Conservation (phyloP, 345 rosid species). For the Brassica incana region DNA sequence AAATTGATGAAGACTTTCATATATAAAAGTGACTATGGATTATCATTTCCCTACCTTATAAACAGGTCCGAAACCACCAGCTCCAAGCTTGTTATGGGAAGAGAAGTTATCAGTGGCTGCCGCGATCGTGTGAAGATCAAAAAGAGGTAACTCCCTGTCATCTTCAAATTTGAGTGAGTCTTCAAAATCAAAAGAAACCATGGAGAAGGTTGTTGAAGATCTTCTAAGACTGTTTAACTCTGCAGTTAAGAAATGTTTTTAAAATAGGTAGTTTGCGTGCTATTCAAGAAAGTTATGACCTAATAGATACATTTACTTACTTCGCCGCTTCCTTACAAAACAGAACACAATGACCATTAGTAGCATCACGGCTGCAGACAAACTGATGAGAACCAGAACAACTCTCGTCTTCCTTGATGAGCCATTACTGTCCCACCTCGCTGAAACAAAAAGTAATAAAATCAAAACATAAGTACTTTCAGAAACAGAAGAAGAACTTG, state of each 20-base stretch:
- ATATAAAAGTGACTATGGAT: not conserved
- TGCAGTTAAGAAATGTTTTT: conserved; percentile 9
- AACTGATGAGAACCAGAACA: conserved; percentile 24
- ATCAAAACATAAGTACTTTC: not conserved
- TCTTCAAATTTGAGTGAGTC: conserved; percentile 36
- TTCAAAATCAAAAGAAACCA: conserved; percentile 26
- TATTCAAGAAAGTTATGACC: conserved; percentile 5
- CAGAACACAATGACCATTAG: conserved; percentile 13
- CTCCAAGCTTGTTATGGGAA: conserved; percentile 56
- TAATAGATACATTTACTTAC: conserved; percentile 18
- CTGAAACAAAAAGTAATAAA: conserved; percentile 27
- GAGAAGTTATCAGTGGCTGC: conserved; percentile 62
- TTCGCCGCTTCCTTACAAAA: conserved; percentile 35
- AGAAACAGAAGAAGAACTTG: not conserved
- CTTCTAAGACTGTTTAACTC: conserved; percentile 23
- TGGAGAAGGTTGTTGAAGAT: not conserved
- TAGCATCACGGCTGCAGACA: conserved; percentile 21
- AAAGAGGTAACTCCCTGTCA: conserved; percentile 51
- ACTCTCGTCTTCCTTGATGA: conserved; percentile 35
- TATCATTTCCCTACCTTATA: conserved; percentile 51
- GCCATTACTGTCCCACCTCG: conserved; percentile 28
- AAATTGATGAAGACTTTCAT: not conserved
- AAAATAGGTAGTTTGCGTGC: not conserved
- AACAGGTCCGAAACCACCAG: conserved; percentile 74
- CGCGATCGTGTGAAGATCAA: conserved; percentile 43